A percentile compares a stretch with the other conserved stretches of the same genome.
Conservation (phyloP, 192 early-diverging fungal genomes). For the Jimgerdemannia flammicorona region DNA sequence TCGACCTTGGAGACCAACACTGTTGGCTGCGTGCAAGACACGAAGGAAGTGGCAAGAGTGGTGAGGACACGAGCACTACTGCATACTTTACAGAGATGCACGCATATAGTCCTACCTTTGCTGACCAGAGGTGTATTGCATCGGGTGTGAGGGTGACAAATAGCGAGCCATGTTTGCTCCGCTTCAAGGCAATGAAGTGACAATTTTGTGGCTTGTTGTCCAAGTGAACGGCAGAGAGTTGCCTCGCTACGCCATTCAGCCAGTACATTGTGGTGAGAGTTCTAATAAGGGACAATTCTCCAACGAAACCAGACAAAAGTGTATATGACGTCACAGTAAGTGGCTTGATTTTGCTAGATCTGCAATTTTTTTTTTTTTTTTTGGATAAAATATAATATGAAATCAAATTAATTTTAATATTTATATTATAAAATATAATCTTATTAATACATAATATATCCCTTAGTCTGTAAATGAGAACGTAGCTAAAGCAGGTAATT, state of each 20-base stretch:
- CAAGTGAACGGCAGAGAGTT: slow-evolving; percentile 17
- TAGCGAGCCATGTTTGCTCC: slow-evolving; percentile 44
- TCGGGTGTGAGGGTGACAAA: slow-evolving; percentile 60
- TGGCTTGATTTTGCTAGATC: too few relatives aligned
- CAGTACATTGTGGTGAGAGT: slow-evolving; percentile 19
- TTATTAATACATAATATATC: too few relatives aligned
- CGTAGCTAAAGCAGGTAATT: too few relatives aligned
- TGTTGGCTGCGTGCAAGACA: slow-evolving; percentile 46
- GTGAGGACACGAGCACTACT: not conserved
- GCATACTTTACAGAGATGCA: not conserved
- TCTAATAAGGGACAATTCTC: too few relatives aligned
- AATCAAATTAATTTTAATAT: too few relatives aligned
- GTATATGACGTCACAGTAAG: too few relatives aligned
- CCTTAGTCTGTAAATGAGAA: too few relatives aligned
- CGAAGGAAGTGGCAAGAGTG: not conserved
- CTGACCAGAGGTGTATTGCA: slow-evolving; percentile 62
- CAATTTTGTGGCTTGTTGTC: not conserved
- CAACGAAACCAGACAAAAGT: too few relatives aligned
- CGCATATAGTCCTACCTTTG: slow-evolving; percentile 42
- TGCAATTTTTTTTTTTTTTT: too few relatives aligned
- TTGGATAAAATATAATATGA: too few relatives aligned
- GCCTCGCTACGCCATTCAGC: slow-evolving; percentile 29
- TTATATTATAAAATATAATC: too few relatives aligned
- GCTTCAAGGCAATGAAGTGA: slow-evolving; percentile 39
- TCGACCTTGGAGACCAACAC: slow-evolving; percentile 60